Evolutionary conservation across 441 rosid genomes (phyloP).

Genomic region (Cnidoscolus chayamansa): DNA sequence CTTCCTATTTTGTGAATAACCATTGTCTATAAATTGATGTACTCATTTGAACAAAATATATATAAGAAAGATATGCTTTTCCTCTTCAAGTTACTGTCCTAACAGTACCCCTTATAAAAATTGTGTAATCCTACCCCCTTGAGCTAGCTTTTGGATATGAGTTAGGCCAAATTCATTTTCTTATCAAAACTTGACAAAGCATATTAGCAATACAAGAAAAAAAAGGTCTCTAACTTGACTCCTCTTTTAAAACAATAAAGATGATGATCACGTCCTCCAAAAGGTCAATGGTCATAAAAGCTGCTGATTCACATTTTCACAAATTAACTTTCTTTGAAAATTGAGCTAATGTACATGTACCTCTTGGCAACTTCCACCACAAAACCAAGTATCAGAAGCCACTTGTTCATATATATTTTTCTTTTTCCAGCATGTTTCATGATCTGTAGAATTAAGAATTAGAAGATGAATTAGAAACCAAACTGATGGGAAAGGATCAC

Average conservation of each 20-base stretch:
- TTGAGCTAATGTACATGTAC: conserved; percentile 49
- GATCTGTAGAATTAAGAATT: conserved; percentile 51
- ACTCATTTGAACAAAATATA: too few species aligned
- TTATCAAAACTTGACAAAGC: not conserved
- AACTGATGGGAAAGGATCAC: conserved; percentile 20
- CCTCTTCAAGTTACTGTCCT: too few species aligned
- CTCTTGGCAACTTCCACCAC: conserved; percentile 67
- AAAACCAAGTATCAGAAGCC: conserved; percentile 56
- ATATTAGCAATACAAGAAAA: not conserved
- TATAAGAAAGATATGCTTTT: too few species aligned
- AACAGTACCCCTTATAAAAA: too few species aligned
- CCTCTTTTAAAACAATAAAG: not conserved
- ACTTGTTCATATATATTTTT: conserved; percentile 31
- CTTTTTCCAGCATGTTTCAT: conserved; percentile 52
- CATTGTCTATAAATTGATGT: too few species aligned
- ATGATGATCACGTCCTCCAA: not conserved
- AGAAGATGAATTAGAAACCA: conserved; percentile 23
- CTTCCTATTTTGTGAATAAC: too few species aligned
- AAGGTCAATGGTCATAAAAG: conserved; percentile 14
- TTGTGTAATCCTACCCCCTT: too few species aligned
- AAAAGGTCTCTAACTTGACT: not conserved
- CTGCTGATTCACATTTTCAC: conserved; percentile 8
- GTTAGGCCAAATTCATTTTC: too few species aligned
- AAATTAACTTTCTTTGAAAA: conserved; percentile 10
- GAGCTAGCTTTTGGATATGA: too few species aligned